Evolutionary conservation across 2,329 filamentous ascomycete genomes (phyloP), one percentile per base, ranked within the genome.

Genomic region (Epichloe gansuensis): DNA sequence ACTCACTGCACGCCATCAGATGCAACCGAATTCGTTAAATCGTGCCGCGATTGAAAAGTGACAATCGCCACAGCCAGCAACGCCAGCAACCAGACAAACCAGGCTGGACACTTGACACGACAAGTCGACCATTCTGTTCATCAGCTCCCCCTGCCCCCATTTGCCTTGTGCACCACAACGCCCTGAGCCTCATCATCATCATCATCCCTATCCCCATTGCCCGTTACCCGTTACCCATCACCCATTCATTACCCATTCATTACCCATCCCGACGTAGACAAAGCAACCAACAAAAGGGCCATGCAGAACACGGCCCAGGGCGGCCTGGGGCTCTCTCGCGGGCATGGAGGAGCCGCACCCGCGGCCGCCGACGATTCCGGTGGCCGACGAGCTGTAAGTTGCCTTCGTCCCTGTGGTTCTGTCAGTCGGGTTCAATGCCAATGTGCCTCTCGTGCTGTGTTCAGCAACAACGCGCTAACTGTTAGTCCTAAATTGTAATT

Each of bases 311-410:
- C 48, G 17, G 34, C 54, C 47, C 51, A 53, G 12, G 51, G 44
- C 31, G 51, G 44, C 31, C 44, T 48, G 51, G 45, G 51, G 11
- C 35, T 48, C 37, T 31, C 44, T 25, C 52, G 25, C 34, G 47
- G 38, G 35, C 50, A 37, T 31, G 46, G 39, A 39, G 43, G 46
- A 28, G 15, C 43, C 31, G 46, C 51, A 44, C 46, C 67, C 64
- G 66, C 64, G 63, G 65, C 61, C 50, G 53, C 65, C 67, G 68
- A 71, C 42, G 68, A 69, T 54, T 53, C 66, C 54, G 54, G 57
- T 50, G 60, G 57, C 28, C 60, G 67, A 42, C 60, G 66, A 64
- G 68, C 68, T 57, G 68, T 71, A 66, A 57, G 68, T 69, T 42
- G 23, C 34, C 41, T 46, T 42, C 34, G 21, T n/a, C 21, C 34